Evolutionary conservation across 192 early-diverging fungal genomes (phyloP).

Genomic region (Entrophospora sp.): DNA sequence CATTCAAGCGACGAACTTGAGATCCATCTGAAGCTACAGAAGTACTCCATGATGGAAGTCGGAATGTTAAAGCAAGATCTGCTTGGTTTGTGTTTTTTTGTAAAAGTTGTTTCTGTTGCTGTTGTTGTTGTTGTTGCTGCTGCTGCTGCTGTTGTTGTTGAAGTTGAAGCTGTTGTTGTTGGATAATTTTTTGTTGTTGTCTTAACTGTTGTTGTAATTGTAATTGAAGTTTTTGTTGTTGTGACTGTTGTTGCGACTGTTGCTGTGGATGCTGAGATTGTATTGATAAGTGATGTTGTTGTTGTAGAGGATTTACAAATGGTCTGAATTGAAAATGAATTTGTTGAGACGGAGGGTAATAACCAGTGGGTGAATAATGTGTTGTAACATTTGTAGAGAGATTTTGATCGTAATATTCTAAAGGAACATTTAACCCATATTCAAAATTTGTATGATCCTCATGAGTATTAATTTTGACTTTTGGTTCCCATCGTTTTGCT

Average conservation of each 20-base stretch:
- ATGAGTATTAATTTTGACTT: no score
- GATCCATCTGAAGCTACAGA: slow-evolving; percentile 17
- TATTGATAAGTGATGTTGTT: neutral
- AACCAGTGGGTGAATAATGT: slow-evolving; percentile 9
- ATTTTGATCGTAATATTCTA: slow-evolving; percentile 20
- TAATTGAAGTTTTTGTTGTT: slow-evolving; percentile 2
- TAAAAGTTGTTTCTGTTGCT: slow-evolving; percentile 1
- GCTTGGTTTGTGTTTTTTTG: neutral
- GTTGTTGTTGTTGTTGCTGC: neutral
- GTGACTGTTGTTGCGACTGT: neutral
- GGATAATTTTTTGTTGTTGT: neutral
- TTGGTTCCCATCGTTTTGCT: no score
- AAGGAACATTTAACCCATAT: slow-evolving; percentile 15
- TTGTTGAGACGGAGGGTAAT: slow-evolving; percentile 10
- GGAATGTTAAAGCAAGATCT: slow-evolving; percentile 10
- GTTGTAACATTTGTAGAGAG: neutral
- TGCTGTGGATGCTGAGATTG: neutral
- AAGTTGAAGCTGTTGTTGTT: neutral
- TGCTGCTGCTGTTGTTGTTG: neutral
- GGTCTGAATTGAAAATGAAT: slow-evolving; percentile 14
- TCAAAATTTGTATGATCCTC: slow-evolving; percentile 19
- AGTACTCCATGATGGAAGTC: slow-evolving; percentile 20
- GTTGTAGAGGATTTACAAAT: slow-evolving; percentile 18
- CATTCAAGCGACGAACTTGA: slow-evolving; percentile 4
- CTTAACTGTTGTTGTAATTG: neutral